Percentiles rank a stretch among this genome's conserved stretches.
These are phyloP conservation scores for Suillus brevipes DNA, from an alignment of 768 basidiomycete genomes.

Conservation along the genomic window DNA sequence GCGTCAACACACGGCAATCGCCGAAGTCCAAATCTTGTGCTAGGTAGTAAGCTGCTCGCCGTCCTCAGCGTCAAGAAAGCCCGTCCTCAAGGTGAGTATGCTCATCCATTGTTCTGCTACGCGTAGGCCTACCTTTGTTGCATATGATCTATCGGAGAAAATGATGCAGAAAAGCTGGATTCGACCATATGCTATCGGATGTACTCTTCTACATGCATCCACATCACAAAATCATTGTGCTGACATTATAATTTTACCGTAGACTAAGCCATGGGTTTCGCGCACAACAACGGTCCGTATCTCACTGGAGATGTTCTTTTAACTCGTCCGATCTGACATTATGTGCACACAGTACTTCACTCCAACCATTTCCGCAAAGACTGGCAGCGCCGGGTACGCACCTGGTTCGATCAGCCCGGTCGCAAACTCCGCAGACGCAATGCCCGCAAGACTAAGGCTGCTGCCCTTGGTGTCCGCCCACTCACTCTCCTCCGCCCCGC, in stretches of 20 bases:
- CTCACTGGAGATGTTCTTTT: constrained; percentile 30
- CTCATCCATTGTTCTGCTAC: constrained; percentile 7
- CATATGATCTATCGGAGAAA: neutral
- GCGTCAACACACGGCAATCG: constrained; percentile 26
- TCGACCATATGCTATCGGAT: constrained; percentile 18
- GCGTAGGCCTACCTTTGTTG: neutral
- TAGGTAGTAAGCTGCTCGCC: constrained; percentile 13
- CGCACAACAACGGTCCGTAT: constrained; percentile 35
- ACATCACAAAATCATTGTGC: constrained; percentile 1
- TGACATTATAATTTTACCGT: constrained; percentile 15
- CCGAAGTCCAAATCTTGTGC: constrained; percentile 17
- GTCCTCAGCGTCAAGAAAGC: constrained; percentile 32
- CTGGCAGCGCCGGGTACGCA: constrained; percentile 95
- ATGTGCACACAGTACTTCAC: constrained; percentile 66
- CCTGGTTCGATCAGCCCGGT: constrained; percentile 99
- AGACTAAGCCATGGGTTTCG: constrained; percentile 38
- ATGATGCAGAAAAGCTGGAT: constrained; percentile 26
- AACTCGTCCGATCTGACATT: constrained; percentile 2
- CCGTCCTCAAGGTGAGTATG: constrained; percentile 34
- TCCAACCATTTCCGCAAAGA: constrained; percentile 98
- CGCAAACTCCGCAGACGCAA: constrained; percentile 94
- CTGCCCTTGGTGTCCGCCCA: constrained; percentile 88
- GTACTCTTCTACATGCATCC: constrained; percentile 7
- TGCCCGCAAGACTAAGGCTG: constrained; percentile 89
- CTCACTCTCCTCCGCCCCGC: constrained; percentile 92